Conservation (phyloP, 495 filamentous ascomycete genomes). For the Lasiosphaeria miniovina region DNA sequence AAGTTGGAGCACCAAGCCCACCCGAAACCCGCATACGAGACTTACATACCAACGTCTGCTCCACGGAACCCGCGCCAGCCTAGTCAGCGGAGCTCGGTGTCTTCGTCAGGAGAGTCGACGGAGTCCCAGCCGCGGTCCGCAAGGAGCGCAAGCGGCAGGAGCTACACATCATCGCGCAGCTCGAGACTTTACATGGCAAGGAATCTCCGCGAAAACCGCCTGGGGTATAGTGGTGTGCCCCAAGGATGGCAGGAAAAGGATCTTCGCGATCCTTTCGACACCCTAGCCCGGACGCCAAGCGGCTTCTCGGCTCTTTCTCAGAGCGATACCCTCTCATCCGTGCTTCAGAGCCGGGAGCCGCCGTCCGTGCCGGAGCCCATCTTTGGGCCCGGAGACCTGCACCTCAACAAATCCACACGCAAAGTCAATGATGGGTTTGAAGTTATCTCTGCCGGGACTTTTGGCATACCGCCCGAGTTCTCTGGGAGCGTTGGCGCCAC, state of each 20-base stretch:
- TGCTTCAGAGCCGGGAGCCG: constrained; percentile 4
- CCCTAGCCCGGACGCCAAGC: constrained; percentile 30
- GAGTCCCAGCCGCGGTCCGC: constrained; percentile 28
- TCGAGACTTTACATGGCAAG: constrained; percentile 21
- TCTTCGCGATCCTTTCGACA: constrained; percentile 23
- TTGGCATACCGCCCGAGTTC: constrained; percentile 20
- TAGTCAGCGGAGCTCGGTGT: constrained; percentile 31
- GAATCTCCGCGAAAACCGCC: constrained; percentile 8
- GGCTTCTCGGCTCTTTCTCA: constrained; percentile 18
- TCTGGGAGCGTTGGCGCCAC: constrained; percentile 7
- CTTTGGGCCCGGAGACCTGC: constrained; percentile 41
- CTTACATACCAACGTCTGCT: constrained; percentile 21
- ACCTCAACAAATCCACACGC: constrained; percentile 45
- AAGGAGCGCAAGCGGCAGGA: constrained; percentile 22
- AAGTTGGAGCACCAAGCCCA: constrained; percentile 32
- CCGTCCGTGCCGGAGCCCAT: constrained; percentile 24
- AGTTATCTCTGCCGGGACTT: constrained; percentile 57
- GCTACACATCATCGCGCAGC: constrained; percentile 26
- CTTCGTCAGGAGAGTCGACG: constrained; percentile 36
- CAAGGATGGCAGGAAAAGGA: constrained; percentile 16
- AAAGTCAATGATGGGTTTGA: constrained; percentile 63
- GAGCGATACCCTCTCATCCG: constrained; percentile 2
- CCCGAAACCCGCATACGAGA: constrained; percentile 18
- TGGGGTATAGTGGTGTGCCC: constrained; percentile 17
- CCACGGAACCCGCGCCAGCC: constrained; percentile 16